These are phyloP conservation scores for Hanseniaspora guilliermondii DNA, from an alignment of 805 yeast species.

Conservation along the genomic window DNA sequence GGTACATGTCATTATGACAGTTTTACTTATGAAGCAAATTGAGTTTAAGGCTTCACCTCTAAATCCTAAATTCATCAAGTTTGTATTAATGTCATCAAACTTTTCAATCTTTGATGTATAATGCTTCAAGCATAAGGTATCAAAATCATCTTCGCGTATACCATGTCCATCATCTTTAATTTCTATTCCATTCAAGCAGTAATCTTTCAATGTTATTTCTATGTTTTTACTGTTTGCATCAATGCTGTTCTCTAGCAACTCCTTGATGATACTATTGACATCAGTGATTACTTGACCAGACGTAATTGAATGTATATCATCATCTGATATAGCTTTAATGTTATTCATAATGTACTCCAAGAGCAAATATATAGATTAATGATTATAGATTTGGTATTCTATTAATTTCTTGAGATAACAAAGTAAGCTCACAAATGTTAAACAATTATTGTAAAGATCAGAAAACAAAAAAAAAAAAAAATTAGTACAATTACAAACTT, in stretches of 20 bases:
- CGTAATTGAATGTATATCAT: slow-evolving; percentile 63
- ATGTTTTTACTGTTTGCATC: slow-evolving; percentile 65
- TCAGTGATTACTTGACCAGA: slow-evolving; percentile 90
- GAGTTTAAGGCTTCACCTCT: slow-evolving; percentile 76
- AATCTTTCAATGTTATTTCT: slow-evolving; percentile 53
- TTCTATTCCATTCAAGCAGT: slow-evolving; percentile 63
- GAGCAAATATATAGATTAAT: too few relatives aligned
- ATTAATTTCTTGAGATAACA: too few relatives aligned
- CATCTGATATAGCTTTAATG: slow-evolving; percentile 31
- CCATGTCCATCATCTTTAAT: slow-evolving; percentile 61
- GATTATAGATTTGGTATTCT: background rate
- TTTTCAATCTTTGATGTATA: slow-evolving; percentile 51
- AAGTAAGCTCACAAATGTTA: too few relatives aligned
- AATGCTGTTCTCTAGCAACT: slow-evolving; percentile 71
- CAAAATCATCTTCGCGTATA: slow-evolving; percentile 41
- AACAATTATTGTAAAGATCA: background rate
- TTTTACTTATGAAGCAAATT: slow-evolving; percentile 40
- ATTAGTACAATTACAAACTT: background rate
- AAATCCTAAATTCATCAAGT: slow-evolving; percentile 52
- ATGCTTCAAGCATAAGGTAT: slow-evolving; percentile 44
- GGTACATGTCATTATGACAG: slow-evolving; percentile 37
- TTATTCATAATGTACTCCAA: background rate
- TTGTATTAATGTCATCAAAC: slow-evolving; percentile 37
- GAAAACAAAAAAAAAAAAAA: background rate
- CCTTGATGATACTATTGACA: slow-evolving; percentile 66